Evolutionary conservation across 805 yeast genomes (phyloP).

Genomic region (Brettanomyces custersianus): DNA sequence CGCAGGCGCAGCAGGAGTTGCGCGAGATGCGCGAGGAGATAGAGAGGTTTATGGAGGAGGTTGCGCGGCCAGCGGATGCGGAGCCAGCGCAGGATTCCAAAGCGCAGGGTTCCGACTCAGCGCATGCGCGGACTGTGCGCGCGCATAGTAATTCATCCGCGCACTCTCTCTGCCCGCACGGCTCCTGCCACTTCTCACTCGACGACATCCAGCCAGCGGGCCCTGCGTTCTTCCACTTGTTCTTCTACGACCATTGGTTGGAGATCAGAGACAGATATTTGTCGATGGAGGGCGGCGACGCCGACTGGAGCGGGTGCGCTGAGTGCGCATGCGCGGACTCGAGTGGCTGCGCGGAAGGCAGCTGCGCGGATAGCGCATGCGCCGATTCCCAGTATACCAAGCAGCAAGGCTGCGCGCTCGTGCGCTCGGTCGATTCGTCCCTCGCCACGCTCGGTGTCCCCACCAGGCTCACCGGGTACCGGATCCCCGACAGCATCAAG

Average conservation of each 20-base stretch:
- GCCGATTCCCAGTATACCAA: slow-evolving; percentile 4
- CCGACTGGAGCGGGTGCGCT: slow-evolving; percentile 6
- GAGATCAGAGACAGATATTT: slow-evolving; percentile 16
- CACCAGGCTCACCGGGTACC: slow-evolving; percentile 42
- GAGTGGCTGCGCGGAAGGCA: too few species aligned
- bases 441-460: slow-evolving; percentile 53
- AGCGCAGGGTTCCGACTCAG: too few species aligned
- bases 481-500: slow-evolving; percentile 45
- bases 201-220: slow-evolving; percentile 3
- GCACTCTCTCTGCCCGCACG: too few species aligned
- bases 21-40: slow-evolving; percentile 30
- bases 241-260: slow-evolving; percentile 41
- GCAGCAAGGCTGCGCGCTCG: slow-evolving; percentile 17
- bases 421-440: slow-evolving; percentile 36
- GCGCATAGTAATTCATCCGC: too few species aligned
- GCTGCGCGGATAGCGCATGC: too few species aligned
- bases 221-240: slow-evolving; percentile 31
- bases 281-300: background rate
- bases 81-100: slow-evolving; percentile 2
- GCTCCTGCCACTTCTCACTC: background rate
- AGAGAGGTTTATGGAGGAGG: slow-evolving; percentile 30
- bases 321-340: too few species aligned
- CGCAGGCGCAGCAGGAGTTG: slow-evolving; percentile 30
- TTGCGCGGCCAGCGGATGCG: slow-evolving; percentile 9
- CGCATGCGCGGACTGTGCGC: too few species aligned